phyloP scores from a whole-genome alignment of 805 yeast genomes.

The Suhomyces canberraensis region DNA sequence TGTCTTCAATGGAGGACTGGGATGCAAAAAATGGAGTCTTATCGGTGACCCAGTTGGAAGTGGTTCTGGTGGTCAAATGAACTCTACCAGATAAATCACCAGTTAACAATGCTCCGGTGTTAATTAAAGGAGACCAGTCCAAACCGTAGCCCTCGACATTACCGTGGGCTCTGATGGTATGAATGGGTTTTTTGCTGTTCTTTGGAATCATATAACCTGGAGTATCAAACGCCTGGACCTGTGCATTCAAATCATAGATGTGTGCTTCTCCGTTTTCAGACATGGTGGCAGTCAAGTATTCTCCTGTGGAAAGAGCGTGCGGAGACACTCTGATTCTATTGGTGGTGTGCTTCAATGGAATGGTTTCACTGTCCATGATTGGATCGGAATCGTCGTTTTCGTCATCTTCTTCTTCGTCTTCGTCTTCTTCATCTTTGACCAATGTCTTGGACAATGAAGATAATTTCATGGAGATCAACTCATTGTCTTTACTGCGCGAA shows the following conservation, averaged over 20 bases:
- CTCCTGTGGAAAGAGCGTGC: slow-evolving; percentile 67
- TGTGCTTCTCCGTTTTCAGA: slow-evolving; percentile 87
- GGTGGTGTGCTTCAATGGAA: slow-evolving; percentile 78
- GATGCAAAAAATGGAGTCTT: slow-evolving; percentile 70
- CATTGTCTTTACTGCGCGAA: slow-evolving; percentile 79
- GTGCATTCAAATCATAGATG: slow-evolving; percentile 78
- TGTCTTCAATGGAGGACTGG: slow-evolving; percentile 84
- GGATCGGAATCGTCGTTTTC: slow-evolving; percentile 73
- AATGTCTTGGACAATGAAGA: slow-evolving; percentile 81
- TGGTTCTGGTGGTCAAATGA: slow-evolving; percentile 71
- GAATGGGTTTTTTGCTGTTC: slow-evolving; percentile 70
- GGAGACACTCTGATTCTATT: slow-evolving; percentile 87
- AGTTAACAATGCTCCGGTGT: slow-evolving; percentile 75
- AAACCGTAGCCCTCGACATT: slow-evolving; percentile 96
- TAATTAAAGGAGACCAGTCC: slow-evolving; percentile 90
- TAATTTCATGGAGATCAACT: slow-evolving; percentile 77
- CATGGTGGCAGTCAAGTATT: slow-evolving; percentile 83
- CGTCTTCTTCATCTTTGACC: slow-evolving; percentile 77
- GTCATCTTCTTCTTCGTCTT: slow-evolving; percentile 71
- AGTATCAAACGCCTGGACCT: slow-evolving; percentile 75
- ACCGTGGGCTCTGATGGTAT: slow-evolving; percentile 82
- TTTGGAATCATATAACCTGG: slow-evolving; percentile 86
- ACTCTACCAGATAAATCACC: slow-evolving; percentile 90
- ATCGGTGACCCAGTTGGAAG: slow-evolving; percentile 82
- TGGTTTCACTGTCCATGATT: slow-evolving; percentile 77